These are phyloP conservation scores for Aspergillus nanangensis DNA, from an alignment of 495 filamentous ascomycete species.

Conservation along the genomic window DNA sequence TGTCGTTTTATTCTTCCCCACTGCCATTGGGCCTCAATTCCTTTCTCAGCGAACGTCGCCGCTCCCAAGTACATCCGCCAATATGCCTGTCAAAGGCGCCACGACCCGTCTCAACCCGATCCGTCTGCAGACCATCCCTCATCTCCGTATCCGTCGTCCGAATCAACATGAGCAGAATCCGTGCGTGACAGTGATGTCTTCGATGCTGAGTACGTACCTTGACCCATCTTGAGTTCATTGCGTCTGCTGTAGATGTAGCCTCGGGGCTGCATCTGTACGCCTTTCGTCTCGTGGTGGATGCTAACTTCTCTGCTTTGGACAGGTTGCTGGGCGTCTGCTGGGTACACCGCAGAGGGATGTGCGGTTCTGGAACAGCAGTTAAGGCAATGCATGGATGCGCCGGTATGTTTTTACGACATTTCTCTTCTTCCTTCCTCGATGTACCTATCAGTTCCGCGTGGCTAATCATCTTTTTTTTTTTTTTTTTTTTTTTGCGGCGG, in stretches of 20 bases:
- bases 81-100: slow-evolving; percentile 48
- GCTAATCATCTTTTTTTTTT: too few species aligned
- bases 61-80: slow-evolving; percentile 22
- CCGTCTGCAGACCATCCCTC: slow-evolving; percentile 80
- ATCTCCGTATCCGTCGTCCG: slow-evolving; percentile 78
- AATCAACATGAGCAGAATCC: slow-evolving; percentile 72
- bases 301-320: slow-evolving; percentile 7
- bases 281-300: too few species aligned
- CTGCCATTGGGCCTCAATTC: too few species aligned
- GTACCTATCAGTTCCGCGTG: too few species aligned
- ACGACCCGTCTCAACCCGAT: slow-evolving; percentile 55
- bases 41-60: not conserved
- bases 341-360: slow-evolving; percentile 70
- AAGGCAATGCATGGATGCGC: slow-evolving; percentile 88
- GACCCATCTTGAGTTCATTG: not conserved
- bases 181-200: slow-evolving; percentile 79
- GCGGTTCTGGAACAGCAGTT: slow-evolving; percentile 75
- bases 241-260: not conserved
- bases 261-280: too few species aligned
- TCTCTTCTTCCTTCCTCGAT: too few species aligned
- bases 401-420: slow-evolving; percentile 55
- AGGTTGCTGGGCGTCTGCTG: slow-evolving; percentile 95
- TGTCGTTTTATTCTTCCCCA: too few species aligned
- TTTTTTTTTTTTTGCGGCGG: too few species aligned
- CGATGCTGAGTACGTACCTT: slow-evolving; percentile 86